Base-by-base conservation (phyloP, 306 rosid genomes). In the Vigna radiata region DNA sequence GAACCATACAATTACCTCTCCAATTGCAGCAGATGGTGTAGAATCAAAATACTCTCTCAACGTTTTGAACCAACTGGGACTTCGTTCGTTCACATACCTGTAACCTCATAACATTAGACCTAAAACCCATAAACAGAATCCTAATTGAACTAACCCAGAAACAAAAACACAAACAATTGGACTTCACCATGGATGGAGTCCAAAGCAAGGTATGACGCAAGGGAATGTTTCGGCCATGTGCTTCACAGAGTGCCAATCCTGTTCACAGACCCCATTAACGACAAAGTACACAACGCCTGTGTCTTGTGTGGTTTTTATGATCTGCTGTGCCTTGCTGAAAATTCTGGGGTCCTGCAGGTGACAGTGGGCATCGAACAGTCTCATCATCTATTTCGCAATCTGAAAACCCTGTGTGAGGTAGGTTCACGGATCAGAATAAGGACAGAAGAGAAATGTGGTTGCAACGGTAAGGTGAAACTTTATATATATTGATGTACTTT, bases 291-390 rank as follows among this genome's bases (percentile, higher is more conserved):
- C 86, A 19, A 94, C 92, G 3, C 98, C 97, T 16, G 79, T 63
- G 17, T 87, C 88, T 19, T 84, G 79, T 14, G 93, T 89, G 5
- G 84, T 12, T 2, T 86, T 78, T 16, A 92, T 90, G 39, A 95
- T 61, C 50, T 86, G 85, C 6, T 93, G 87, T 5, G 82, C 83
- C 60, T 88, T 86, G 68, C 77, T 66, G 21, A 88, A 43, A 72
- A 92, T 89, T 87, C 91, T 92, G 67, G 97, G 86, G 78, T 95
- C 97, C 67, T 95, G 97, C 16, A 92, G 87, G 74, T 92, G 97
- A 84, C 97, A 92, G 85, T 95, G 97, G 0, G 97, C 96, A 54
- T 92, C 97, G 59, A 95, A 89, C n/a, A 95, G 75, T 71, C 86
- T 89, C 88, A 94, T 77, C 79, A 73, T 86, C 4, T 0, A 8